Base-by-base conservation (phyloP, 1,139 yeast species). In the Casaregolazyma suthepensis region DNA sequence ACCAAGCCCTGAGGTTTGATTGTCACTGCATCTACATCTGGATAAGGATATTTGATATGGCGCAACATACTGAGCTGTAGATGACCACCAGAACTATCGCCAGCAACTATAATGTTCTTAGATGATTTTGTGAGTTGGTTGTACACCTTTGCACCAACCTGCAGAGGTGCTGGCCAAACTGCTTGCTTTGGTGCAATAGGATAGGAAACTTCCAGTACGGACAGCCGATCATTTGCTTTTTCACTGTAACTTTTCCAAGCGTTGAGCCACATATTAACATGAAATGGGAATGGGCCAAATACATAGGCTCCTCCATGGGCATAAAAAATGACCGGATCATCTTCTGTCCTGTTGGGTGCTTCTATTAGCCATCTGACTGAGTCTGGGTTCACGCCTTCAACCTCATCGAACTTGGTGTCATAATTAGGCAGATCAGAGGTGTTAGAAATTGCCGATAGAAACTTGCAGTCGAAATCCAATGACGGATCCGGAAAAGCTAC, bases 231-330 rank as follows among this genome's bases (percentile, higher is more conserved):
- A 7, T 15, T 35, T 2, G 10, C 31, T 15, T 2, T 35, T 5
- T 7, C 13, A n/a, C 7, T 35, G 40, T n/a, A 35, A 3, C 9
- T 13, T 35, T 13, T 35, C 40, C 40, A 35, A 15, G 7, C 40
- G 13, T 35, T 13, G 5, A n/a, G 40, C 15, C 15, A 35, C 9
- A 47, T 6, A 19, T n/a, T 19, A 7, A 23, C n/a, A 5, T 18
- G 17, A 13, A 7, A 5, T 1, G 42, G 17, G 10, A 20, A 9
- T 7, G 69, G 56, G 20, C 68, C 70, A 48, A 73, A 61, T 43
- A 67, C 64, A 58, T 66, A 75, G 0, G 77, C 78, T 22, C 79
- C 79, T 10, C 79, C 79, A 59, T 75, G 79, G 44, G 65, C 54
- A 50, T 60, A 63, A 6, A 64, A 47, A 9, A 64, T 35, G 7